Evolutionary conservation across 495 filamentous ascomycete species (phyloP), one percentile per base, ranked within the genome.

Genomic region (Jackrogersella minutella): DNA sequence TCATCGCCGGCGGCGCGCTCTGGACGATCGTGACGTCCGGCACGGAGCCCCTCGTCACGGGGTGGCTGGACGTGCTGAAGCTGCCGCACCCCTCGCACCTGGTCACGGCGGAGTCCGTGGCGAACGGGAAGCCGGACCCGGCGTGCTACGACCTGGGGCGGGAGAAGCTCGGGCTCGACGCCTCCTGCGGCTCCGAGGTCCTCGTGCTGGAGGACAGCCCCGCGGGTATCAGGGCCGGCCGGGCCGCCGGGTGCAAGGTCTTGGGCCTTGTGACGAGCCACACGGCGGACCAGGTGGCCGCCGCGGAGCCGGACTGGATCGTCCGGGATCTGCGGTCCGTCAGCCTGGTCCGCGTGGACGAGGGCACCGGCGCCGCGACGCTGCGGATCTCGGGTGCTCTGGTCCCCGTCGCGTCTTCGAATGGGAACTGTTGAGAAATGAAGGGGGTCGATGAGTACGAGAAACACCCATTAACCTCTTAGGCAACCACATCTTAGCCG

Each of bases 11-110:
- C 30, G 74, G 80, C 43, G 87, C 85, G 0, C 87, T 86, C 43
- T 99, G 95, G 95, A 90, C 91, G 21, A 94, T 99, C 58, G 94
- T 97, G 7, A 99, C 95, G 4, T 93, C 90, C 1, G 95, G 95
- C 22, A 93, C 92, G 0, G 79, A 83, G 39, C 90, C 92, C 3
- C 84, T 99, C 11, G 86, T 97, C 3, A 84, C 84, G 16, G 94
- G 93, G 44, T 99, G 95, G 95, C 84, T 97, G 24, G 81, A 87
- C 36, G 88, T 92, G 3, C 74, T 98, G 70, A 77, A 85, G 40
- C 86, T 98, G 46, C 87, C 92, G 24, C 81, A 82, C 24, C 93
- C 93, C 0, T 77, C 84, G 68, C 80, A 90, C 65, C 81, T 97
- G 17, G 88, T 97, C 30, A 87, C 89, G 3, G 95, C 94, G 16